Evolutionary conservation across 1,284 basidiomycete genomes (phyloP).

Genomic region (Ceratobasidium sp.): DNA sequence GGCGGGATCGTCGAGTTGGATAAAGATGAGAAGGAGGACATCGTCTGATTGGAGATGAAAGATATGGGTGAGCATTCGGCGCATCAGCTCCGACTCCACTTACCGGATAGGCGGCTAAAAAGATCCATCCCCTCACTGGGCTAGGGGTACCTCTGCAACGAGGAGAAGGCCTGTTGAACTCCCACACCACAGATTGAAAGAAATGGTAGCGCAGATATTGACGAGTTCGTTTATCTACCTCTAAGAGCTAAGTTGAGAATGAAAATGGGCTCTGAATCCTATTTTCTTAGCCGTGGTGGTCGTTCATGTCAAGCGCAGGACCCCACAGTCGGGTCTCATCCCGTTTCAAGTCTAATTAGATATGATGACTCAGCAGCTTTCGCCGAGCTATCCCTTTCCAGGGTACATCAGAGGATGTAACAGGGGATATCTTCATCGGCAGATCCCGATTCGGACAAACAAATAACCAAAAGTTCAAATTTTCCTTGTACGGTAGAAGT

Average conservation of each 20-base stretch:
- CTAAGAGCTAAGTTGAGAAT: neutral
- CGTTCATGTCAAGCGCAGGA: slow-evolving; percentile 33
- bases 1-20: slow-evolving; percentile 72
- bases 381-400: slow-evolving; percentile 1
- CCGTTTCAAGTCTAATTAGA: slow-evolving; percentile 38
- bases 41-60: slow-evolving; percentile 63
- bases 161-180: slow-evolving; percentile 24
- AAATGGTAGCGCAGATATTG: neutral
- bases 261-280: neutral
- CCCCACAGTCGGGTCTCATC: slow-evolving; percentile 41
- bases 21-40: slow-evolving; percentile 75
- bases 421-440: neutral
- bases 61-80: neutral
- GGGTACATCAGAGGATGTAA: slow-evolving; percentile 6
- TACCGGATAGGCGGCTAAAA: slow-evolving; percentile 40
- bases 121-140: slow-evolving; percentile 42
- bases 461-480: slow-evolving; percentile 23
- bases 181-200: slow-evolving; percentile 17
- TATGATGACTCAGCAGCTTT: slow-evolving; percentile 1
- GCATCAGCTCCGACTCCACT: slow-evolving; percentile 3
- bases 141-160: slow-evolving; percentile 42
- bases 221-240: neutral
- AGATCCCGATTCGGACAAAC: slow-evolving; percentile 18
- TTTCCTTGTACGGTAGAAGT: slow-evolving; percentile 60
- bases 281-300: slow-evolving; percentile 24